Evolutionary conservation across 345 rosid species (phyloP).

Genomic region (Syzygium jambos): DNA sequence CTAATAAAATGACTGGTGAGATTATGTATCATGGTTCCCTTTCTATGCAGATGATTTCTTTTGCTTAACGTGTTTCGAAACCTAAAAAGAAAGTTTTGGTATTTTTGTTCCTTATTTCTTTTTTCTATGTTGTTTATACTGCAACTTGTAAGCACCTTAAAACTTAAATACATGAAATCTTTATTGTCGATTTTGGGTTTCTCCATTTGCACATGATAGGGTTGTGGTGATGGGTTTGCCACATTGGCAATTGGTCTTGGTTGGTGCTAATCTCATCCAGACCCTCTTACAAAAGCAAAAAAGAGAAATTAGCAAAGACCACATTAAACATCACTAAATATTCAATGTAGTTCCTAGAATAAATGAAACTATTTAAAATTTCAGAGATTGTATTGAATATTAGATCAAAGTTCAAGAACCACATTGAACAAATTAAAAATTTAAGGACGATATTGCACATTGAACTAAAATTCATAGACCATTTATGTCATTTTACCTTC

Average conservation of each 20-base stretch:
- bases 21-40: not conserved
- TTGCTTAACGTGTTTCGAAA: not conserved
- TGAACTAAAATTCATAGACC: not conserved
- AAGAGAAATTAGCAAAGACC: not conserved
- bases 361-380: not conserved
- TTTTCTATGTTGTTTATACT: not conserved
- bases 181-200: not conserved
- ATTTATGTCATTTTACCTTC: not conserved
- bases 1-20: not conserved
- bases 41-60: not conserved
- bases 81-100: not conserved
- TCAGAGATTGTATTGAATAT: too few relatives aligned
- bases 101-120: not conserved
- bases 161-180: not conserved
- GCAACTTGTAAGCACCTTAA: not conserved
- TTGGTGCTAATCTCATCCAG: not conserved
- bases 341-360: not conserved
- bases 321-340: not conserved
- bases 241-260: not conserved
- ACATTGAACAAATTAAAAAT: not conserved
- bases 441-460: not conserved
- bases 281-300: not conserved
- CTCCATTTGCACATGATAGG: not conserved
- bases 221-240: not conserved
- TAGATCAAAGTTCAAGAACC: not conserved